Percentiles rank a stretch among this genome's conserved stretches.
These are phyloP conservation scores for Gillenia trifoliata DNA, from an alignment of 306 rosid genomes.

Conservation along the genomic window DNA sequence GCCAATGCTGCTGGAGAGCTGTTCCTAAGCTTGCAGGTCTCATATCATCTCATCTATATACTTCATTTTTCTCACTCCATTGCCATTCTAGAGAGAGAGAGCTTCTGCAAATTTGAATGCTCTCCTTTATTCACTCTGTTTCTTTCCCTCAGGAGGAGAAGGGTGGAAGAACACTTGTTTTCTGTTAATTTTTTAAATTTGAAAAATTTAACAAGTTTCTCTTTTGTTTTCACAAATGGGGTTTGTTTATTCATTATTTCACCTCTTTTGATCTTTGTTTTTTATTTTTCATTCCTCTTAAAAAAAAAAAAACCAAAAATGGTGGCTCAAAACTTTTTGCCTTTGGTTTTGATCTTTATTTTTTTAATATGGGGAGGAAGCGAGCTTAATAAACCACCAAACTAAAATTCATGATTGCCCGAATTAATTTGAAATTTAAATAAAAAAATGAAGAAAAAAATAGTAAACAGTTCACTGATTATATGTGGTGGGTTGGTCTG, in stretches of 20 bases:
- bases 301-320: background rate
- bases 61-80: background rate
- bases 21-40: slow-evolving; percentile 93
- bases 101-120: background rate
- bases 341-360: background rate
- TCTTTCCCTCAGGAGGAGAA: background rate
- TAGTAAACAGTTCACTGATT: background rate
- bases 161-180: background rate
- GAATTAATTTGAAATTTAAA: background rate
- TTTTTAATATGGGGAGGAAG: background rate
- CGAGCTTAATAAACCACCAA: background rate
- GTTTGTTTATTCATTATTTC: background rate
- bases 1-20: slow-evolving; percentile 98
- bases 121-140: background rate
- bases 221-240: background rate
- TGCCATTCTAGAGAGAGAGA: background rate
- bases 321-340: background rate
- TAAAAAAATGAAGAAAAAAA: too few relatives aligned
- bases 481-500: background rate
- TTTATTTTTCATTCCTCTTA: background rate
- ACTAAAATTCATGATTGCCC: background rate
- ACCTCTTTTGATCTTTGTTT: background rate
- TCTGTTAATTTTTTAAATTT: background rate
- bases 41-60: background rate
- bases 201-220: background rate